Evolutionary conservation across 768 basidiomycete species (phyloP).

Genomic region (Serendipita indica): DNA sequence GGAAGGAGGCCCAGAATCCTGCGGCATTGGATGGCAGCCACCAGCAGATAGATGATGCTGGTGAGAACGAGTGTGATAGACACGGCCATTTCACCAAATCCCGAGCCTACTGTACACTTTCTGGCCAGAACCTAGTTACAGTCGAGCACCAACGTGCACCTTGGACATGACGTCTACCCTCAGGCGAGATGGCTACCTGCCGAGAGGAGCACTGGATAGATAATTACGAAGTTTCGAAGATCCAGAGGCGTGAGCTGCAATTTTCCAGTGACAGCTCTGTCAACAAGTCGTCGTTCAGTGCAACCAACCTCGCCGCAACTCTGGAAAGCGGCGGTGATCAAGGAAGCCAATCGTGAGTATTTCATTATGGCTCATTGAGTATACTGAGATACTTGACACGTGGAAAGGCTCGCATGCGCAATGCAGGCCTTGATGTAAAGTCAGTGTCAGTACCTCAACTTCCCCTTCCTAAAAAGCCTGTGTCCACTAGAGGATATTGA

Average conservation of each 20-base stretch:
- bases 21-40: background rate
- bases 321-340: too few species aligned
- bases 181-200: background rate
- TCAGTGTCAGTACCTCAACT: too few species aligned
- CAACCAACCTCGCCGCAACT: too few species aligned
- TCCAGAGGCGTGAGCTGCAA: background rate
- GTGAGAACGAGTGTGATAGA: constrained; percentile 1
- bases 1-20: background rate
- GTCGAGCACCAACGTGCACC: background rate
- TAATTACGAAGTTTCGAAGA: background rate
- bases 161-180: background rate
- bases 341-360: too few species aligned
- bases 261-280: too few species aligned
- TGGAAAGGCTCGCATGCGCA: too few species aligned
- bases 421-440: too few species aligned
- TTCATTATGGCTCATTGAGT: too few species aligned
- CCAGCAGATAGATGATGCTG: background rate
- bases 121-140: background rate
- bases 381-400: too few species aligned
- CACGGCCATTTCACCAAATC: background rate
- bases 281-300: too few species aligned
- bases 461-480: too few species aligned
- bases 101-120: background rate
- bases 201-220: background rate
- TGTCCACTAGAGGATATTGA: too few species aligned